Base-by-base conservation (phyloP, 2,329 filamentous ascomycete species). In the Arthroderma sp. region DNA sequence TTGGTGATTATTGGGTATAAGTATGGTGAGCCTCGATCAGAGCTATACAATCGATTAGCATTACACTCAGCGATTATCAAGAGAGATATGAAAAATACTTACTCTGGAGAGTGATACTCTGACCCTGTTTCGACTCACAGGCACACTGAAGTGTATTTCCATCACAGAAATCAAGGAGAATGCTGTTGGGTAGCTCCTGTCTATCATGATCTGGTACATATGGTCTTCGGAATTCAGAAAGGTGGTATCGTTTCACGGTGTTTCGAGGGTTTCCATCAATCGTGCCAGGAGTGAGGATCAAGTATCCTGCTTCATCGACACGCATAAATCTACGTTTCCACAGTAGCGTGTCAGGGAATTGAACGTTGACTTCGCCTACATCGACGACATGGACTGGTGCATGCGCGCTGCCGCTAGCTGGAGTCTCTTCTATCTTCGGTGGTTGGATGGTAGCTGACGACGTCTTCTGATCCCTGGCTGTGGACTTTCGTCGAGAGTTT, bases 301-400 rank as follows among this genome's bases (percentile, higher is more conserved):
- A 76, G 71, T 87, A 90, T 17, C 91, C 93, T 60, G 86, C 79
- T 7, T 84, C 82, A 70, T 97, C 91, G 58, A 98, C 82, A 62
- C 86, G 86, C 73, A 96, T 84, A 66, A 86, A 90, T 60, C 93
- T 84, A 56, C 91, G 86, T 76, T 97, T 98, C 93, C 93, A 98
- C 11, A 98, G 79, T 51, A 98, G 78, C 56, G 89, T 95, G 68
- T 97, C 91, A 0, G 93, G 93, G 69, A 98, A 96, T 69, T 98
- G 93, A 9, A 97, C 88, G 66, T 98, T 97, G 61, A 98, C 85
- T 66, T 96, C 88, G 53, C 91, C 89, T 70, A 95, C 80, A 61
- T 86, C 84, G 2, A 88, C 78, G 2, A 88, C 78, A 31, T 51
- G 44, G 7, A 31, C 9, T 33, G 44, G 13, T 25, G 85, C 78